Evolutionary conservation across 768 basidiomycete genomes (phyloP), one percentile per base, ranked within the genome.

Genomic region (Boletellus ananas): DNA sequence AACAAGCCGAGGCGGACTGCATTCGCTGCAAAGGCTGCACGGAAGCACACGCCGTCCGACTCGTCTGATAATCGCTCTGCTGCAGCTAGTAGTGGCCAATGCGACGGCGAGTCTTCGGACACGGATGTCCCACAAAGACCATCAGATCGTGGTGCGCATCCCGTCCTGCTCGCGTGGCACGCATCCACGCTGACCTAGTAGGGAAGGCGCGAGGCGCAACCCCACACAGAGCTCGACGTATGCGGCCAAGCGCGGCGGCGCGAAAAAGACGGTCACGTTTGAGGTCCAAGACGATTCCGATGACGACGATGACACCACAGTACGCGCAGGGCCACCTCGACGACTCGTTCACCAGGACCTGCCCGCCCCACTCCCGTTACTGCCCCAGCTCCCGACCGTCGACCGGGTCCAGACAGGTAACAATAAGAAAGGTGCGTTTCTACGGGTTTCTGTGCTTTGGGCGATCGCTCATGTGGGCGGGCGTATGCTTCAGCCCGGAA

Each of bases 21-120:
- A 18, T 18, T 27, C n/a, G 29, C 18, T 14, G 4, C 34, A 9
- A 64, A 52, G 47, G 57, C 54, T 13, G 61, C 59, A 13, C 58
- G 62, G 36, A 63, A 54, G 39, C 11, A 48, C 12, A 29, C 16
- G 23, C 11, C 33, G 27, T 51, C 59, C 7, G 50, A 47, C 16
- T 47, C 50, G 25, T 50, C 62, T 12, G 57, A 52, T 23, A 6
- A 40, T 18, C 43, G 5, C 13, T 13, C 49, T 4, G n/a, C 43
- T 25, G 4, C 36, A 13, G 1, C 42, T 11, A 4, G 16, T 17
- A 34, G 25, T 25, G 49, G 45, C 43, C 58, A 40, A 34, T 20
- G 45, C 23, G 48, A 55, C 4, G 51, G 56, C 16, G 29, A 56
- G 56, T 64, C 18, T 13, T 16, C 62, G 27, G 63, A 55, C 31